These are phyloP conservation scores for Rosa multiflora DNA, from an alignment of 306 rosid species.

Conservation along the genomic window DNA sequence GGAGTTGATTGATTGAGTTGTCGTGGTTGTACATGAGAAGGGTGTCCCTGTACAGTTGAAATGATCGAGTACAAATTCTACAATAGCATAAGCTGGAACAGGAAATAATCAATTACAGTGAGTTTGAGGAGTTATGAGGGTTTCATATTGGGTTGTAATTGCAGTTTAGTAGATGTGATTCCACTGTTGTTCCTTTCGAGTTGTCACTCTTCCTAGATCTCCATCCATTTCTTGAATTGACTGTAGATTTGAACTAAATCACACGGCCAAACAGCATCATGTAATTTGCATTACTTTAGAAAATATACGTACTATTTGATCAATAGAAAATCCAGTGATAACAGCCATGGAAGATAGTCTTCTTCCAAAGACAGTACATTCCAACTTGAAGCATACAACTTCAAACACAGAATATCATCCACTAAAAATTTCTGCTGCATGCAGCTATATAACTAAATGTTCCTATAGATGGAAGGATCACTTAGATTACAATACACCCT, in stretches of 20 bases:
- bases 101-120: too few species aligned
- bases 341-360: neutral
- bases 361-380: neutral
- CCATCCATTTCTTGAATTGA: slow-evolving; percentile 29
- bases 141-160: neutral
- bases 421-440: slow-evolving; percentile 5
- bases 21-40: neutral
- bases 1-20: neutral
- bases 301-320: too few species aligned
- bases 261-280: slow-evolving; percentile 19
- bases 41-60: neutral
- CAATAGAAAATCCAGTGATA: too few species aligned
- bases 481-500: neutral
- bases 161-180: slow-evolving; percentile 42
- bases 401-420: slow-evolving; percentile 9
- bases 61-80: neutral
- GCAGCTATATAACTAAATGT: neutral
- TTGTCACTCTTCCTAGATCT: slow-evolving; percentile 16
- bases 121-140: neutral
- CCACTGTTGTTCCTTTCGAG: neutral
- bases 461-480: neutral
- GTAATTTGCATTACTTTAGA: neutral
- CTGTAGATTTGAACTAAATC: slow-evolving; percentile 22
- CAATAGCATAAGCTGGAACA: neutral
- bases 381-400: slow-evolving; percentile 7